Conservation (phyloP, 495 filamentous ascomycete genomes). For the Paragyromitra xinjiangensis region DNA sequence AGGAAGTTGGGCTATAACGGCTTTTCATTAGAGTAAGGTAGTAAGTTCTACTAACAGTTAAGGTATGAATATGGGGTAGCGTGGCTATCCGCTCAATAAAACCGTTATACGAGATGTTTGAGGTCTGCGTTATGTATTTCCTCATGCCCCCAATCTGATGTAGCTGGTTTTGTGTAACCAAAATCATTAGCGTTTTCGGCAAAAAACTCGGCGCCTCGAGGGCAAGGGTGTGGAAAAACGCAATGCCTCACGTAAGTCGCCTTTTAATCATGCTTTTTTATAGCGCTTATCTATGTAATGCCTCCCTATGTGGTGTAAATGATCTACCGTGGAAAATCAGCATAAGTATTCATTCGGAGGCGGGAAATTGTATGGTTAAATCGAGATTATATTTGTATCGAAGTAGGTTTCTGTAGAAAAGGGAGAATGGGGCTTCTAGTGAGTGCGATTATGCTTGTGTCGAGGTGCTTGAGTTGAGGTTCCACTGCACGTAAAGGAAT, state of each 20-base stretch:
- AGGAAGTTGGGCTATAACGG: background rate
- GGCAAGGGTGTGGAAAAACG: background rate
- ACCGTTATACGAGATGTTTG: background rate
- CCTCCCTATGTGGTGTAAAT: background rate
- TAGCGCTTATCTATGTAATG: background rate
- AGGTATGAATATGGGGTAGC: background rate
- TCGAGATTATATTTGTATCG: no score
- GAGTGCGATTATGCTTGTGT: no score
- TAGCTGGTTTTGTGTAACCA: background rate
- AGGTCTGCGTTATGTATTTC: background rate
- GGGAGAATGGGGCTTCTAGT: no score
- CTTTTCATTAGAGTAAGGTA: slow-evolving; percentile 3
- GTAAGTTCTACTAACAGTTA: background rate
- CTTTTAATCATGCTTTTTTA: background rate
- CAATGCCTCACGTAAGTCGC: background rate
- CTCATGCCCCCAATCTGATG: background rate
- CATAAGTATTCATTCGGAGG: no score
- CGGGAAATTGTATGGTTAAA: no score
- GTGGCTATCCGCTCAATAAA: background rate
- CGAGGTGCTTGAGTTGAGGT: no score
- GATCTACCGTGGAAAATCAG: background rate
- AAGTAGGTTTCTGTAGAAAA: no score
- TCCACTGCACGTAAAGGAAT: background rate
- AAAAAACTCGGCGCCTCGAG: background rate
- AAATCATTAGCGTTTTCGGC: background rate